These are phyloP conservation scores for Oemleria cerasiformis DNA, from an alignment of 306 rosid genomes.

Conservation along the genomic window DNA sequence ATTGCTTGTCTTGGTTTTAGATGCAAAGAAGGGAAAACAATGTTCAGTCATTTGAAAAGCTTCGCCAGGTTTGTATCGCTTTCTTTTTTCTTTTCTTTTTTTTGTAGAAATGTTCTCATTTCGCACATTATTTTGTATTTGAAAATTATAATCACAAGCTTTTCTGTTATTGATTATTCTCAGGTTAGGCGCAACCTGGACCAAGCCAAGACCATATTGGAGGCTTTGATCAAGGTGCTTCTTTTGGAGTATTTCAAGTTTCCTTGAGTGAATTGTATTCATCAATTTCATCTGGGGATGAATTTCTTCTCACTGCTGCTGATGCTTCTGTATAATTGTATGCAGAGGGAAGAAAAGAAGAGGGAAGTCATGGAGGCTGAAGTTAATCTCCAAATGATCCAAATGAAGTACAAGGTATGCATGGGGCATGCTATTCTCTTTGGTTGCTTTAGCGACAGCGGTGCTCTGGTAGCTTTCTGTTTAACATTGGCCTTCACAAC, in stretches of 20 bases:
- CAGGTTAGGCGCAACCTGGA: constrained; percentile 98
- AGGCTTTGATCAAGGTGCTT: constrained; percentile 82
- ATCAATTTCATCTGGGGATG: neutral
- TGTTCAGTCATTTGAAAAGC: constrained; percentile 98
- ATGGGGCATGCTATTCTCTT: neutral
- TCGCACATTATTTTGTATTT: neutral
- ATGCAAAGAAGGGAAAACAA: constrained; percentile 99
- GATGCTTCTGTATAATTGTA: constrained; percentile 4
- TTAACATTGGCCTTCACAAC: neutral
- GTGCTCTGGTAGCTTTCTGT: neutral
- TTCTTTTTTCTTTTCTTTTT: neutral
- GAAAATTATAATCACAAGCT: constrained; percentile 2
- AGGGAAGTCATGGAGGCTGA: constrained; percentile 88
- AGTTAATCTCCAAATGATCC: constrained; percentile 88
- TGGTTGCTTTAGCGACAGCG: neutral
- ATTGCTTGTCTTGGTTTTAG: constrained; percentile 37
- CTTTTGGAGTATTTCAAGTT: constrained; percentile 22
- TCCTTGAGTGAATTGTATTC: constrained; percentile 4
- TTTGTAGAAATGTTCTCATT: neutral
- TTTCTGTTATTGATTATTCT: constrained; percentile 19
- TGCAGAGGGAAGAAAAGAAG: constrained; percentile 92
- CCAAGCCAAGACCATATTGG: constrained; percentile 90
- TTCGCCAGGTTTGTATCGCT: constrained; percentile 73
- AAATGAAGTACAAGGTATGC: constrained; percentile 88
- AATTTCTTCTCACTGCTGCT: constrained; percentile 9